Percentiles rank a stretch among this genome's conserved stretches.
Evolutionary conservation across 192 early-diverging fungal species (phyloP).

Genomic region (Thoreauomyces humboldtii): DNA sequence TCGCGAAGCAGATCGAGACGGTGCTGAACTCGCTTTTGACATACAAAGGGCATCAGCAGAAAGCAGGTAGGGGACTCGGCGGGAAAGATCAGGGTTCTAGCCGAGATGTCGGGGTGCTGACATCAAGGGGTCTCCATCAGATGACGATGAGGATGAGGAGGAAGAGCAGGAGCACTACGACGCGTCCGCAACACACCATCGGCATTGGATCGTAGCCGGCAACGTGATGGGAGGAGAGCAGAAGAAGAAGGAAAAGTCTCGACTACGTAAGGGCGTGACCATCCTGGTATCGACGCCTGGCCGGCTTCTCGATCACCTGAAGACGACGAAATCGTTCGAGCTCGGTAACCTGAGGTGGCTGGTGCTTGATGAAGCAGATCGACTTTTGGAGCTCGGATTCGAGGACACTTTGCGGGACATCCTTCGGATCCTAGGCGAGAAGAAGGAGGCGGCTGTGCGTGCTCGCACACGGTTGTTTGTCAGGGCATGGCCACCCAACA

Average conservation of each 20-base stretch:
- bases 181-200: constrained; percentile 39
- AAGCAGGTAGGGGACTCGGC: constrained; percentile 33
- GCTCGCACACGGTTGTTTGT: constrained; percentile 21
- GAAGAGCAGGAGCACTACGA: constrained; percentile 64
- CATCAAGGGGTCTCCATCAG: constrained; percentile 55
- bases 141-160: constrained; percentile 73
- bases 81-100: constrained; percentile 78
- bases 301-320: constrained; percentile 93
- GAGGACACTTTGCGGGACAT: constrained; percentile 51
- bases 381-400: constrained; percentile 91
- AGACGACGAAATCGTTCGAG: constrained; percentile 74
- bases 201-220: constrained; percentile 79
- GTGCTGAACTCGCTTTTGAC: constrained; percentile 73
- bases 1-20: constrained; percentile 89
- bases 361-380: constrained; percentile 97
- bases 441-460: constrained; percentile 13
- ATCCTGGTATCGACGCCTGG: constrained; percentile 94
- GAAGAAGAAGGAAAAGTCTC: constrained; percentile 86
- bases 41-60: constrained; percentile 54
- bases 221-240: constrained; percentile 86
- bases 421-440: constrained; percentile 37
- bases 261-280: constrained; percentile 79
- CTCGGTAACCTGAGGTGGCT: constrained; percentile 88
- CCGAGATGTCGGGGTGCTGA: too few species aligned
- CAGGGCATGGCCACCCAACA: constrained; percentile 38